Conservation (phyloP, 2,329 filamentous ascomycete genomes). For the Aaosphaeria arxii region DNA sequence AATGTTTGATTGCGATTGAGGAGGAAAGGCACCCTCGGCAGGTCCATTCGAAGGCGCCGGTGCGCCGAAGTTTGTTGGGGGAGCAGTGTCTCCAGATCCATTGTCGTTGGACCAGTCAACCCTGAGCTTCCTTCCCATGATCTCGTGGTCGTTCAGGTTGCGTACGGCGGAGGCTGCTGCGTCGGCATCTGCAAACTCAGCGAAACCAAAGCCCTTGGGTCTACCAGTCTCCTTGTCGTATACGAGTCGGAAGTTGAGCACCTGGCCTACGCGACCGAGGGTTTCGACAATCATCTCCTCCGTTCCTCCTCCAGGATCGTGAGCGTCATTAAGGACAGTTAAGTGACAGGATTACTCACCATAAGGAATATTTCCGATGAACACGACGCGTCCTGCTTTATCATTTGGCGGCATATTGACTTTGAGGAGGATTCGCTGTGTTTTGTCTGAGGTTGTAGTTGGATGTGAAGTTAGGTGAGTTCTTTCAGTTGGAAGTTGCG, state of each 20-base stretch:
- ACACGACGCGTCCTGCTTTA: slow-evolving; percentile 74
- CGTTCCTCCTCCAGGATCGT: slow-evolving; percentile 65
- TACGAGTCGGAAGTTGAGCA: slow-evolving; percentile 87
- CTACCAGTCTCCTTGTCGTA: slow-evolving; percentile 94
- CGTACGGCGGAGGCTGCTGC: slow-evolving; percentile 89
- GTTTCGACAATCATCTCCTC: slow-evolving; percentile 96
- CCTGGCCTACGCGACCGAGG: slow-evolving; percentile 84
- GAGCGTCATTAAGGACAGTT: background rate
- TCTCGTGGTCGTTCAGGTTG: slow-evolving; percentile 91
- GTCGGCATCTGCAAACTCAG: slow-evolving; percentile 92
- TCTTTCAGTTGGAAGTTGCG: too few relatives aligned
- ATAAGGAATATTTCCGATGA: slow-evolving; percentile 84
- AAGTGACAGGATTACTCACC: slow-evolving; percentile 42
- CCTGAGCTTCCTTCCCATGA: slow-evolving; percentile 89
- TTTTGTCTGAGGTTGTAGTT: too few relatives aligned
- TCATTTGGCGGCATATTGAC: slow-evolving; percentile 46
- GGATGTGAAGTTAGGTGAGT: too few relatives aligned
- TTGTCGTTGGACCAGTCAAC: slow-evolving; percentile 97
- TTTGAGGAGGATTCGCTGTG: background rate
- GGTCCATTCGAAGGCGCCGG: slow-evolving; percentile 42
- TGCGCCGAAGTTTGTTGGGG: slow-evolving; percentile 44
- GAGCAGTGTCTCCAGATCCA: slow-evolving; percentile 58
- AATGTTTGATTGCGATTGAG: slow-evolving; percentile 45
- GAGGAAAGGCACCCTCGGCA: slow-evolving; percentile 31
- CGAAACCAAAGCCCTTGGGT: slow-evolving; percentile 95